These are phyloP conservation scores for Dictyostelium citrinum DNA, from an alignment of 78 protist genomes.

Conservation along the genomic window DNA sequence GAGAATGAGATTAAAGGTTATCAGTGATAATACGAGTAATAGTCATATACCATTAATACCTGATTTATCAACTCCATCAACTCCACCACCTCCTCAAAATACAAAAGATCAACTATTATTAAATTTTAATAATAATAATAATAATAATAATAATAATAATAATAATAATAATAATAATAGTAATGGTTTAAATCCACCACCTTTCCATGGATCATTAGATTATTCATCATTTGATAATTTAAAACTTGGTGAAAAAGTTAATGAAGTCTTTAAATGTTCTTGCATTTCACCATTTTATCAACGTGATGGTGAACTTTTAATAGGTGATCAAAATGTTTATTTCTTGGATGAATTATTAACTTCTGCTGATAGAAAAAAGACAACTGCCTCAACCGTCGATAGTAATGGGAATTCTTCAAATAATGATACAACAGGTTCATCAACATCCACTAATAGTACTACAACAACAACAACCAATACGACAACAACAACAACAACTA, in stretches of 20 bases:
- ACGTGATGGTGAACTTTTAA: conserved; percentile 72
- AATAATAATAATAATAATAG: not conserved
- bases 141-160: not conserved
- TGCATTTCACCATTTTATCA: conserved; percentile 58
- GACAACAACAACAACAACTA: not conserved
- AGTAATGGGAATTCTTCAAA: not conserved
- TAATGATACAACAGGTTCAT: not conserved
- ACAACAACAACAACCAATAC: not conserved
- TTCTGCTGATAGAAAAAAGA: not conserved
- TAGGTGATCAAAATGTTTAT: conserved; percentile 65
- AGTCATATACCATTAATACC: conserved; percentile 9
- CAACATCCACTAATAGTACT: not conserved
- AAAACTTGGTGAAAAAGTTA: conserved; percentile 46
- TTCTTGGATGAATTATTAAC: conserved; percentile 50
- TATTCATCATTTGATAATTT: conserved; percentile 51
- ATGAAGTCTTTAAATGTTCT: conserved; percentile 19
- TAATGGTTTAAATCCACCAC: not conserved
- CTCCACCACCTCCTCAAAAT: not conserved
- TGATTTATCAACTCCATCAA: not conserved
- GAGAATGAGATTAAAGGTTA: conserved; percentile 52
- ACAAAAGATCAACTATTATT: not conserved
- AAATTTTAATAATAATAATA: not conserved
- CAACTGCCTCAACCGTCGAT: not conserved
- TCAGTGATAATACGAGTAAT: not conserved
- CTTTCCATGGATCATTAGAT: not conserved